phyloP scores from a whole-genome alignment of 2,329 filamentous ascomycete species.

The Pseudogymnoascus sp. region DNA sequence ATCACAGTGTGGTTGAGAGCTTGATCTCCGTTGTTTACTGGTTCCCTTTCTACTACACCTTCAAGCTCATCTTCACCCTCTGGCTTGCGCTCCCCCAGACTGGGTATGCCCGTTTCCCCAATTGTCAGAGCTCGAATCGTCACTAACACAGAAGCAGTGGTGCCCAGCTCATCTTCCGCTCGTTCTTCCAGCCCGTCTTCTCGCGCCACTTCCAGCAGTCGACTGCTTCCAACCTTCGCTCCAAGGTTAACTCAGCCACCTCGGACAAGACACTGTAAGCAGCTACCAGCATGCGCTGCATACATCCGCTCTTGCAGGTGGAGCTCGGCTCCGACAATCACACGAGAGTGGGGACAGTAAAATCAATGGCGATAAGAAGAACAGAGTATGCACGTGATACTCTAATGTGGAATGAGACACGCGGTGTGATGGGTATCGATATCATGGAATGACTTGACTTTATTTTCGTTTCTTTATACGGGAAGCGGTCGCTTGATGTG shows the following conservation, averaged over 20 bases:
- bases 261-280: slow-evolving; percentile 59
- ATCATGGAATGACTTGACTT: slow-evolving; percentile 10
- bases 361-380: not conserved
- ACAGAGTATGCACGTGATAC: slow-evolving; percentile 4
- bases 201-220: slow-evolving; percentile 80
- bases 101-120: slow-evolving; percentile 53
- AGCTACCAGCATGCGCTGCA: not conserved
- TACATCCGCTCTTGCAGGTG: not conserved
- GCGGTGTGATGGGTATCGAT: slow-evolving; percentile 6
- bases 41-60: slow-evolving; percentile 99
- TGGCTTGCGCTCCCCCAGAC: slow-evolving; percentile 97
- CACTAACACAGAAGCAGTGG: slow-evolving; percentile 52
- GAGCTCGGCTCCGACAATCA: slow-evolving; percentile 6
- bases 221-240: slow-evolving; percentile 79
- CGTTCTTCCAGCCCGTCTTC: slow-evolving; percentile 85
- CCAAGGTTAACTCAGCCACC: slow-evolving; percentile 70
- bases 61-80: slow-evolving; percentile 96
- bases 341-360: not conserved
- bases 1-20: slow-evolving; percentile 64
- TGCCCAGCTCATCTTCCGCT: slow-evolving; percentile 94
- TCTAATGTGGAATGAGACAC: slow-evolving; percentile 4
- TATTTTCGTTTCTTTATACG: slow-evolving; percentile 7
- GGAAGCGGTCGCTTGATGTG: slow-evolving; percentile 9
- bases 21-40: slow-evolving; percentile 81
- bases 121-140: not conserved